A percentile compares a stretch with the other conserved stretches of the same genome.
Evolutionary conservation across 2,329 filamentous ascomycete genomes (phyloP).

Genomic region (Talaromyces funiculosus): DNA sequence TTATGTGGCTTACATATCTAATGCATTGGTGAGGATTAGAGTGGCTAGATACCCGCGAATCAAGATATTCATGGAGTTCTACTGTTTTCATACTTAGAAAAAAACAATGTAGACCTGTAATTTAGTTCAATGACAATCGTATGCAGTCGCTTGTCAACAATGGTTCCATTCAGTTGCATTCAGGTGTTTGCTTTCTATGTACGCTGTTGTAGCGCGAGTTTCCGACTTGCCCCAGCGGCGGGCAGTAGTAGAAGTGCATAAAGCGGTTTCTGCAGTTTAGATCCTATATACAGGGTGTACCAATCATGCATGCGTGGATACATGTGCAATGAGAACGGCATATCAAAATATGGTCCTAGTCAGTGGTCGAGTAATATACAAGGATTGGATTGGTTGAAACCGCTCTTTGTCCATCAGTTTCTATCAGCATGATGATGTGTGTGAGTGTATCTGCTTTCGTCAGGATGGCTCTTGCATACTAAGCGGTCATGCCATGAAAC

Average conservation of each 20-base stretch:
- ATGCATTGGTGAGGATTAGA: slow-evolving; percentile 17
- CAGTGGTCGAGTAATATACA: too few relatives aligned
- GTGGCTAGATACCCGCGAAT: slow-evolving; percentile 17
- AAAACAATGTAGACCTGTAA: too few relatives aligned
- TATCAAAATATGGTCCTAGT: neutral
- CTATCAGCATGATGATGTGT: neutral
- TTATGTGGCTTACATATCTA: neutral
- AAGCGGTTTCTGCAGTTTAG: too few relatives aligned
- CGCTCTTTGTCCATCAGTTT: neutral
- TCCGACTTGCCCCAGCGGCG: too few relatives aligned
- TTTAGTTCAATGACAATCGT: neutral
- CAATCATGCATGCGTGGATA: neutral
- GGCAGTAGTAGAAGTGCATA: too few relatives aligned
- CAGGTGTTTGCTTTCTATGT: too few relatives aligned
- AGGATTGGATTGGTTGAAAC: too few relatives aligned
- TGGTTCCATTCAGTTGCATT: neutral
- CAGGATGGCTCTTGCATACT: neutral
- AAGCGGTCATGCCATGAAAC: neutral
- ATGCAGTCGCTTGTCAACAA: too few relatives aligned
- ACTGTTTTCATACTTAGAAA: neutral
- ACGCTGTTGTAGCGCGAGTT: too few relatives aligned
- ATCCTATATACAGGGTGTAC: neutral
- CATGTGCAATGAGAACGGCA: neutral
- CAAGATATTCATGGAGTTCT: slow-evolving; percentile 25
- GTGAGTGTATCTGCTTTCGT: neutral